phyloP scores from a whole-genome alignment of 257 asterid genomes.

The Solanum sitiens region DNA sequence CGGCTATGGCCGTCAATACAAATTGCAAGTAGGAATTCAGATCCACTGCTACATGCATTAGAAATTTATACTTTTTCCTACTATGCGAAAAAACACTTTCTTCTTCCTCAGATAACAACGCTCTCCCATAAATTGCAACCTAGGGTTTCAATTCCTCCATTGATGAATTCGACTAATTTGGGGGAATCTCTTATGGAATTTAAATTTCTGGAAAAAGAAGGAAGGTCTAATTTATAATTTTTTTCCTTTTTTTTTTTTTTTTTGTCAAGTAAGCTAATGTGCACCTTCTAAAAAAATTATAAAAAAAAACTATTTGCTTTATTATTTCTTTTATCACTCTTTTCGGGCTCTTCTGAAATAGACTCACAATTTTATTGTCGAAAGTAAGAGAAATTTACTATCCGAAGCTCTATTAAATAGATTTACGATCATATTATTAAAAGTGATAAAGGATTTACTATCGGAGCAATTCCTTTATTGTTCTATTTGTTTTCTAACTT shows the following conservation, averaged over 20 bases:
- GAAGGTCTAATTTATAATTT: not conserved
- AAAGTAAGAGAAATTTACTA: no score
- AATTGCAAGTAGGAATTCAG: constrained; percentile 64
- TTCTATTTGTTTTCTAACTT: not conserved
- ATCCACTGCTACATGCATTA: constrained; percentile 80
- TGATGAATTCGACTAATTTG: constrained; percentile 2
- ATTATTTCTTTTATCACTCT: no score
- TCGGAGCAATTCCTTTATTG: no score
- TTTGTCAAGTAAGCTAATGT: not conserved
- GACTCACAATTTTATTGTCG: no score
- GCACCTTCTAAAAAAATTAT: not conserved
- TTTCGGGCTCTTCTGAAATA: no score
- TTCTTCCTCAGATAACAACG: not conserved
- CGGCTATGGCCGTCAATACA: constrained; percentile 46
- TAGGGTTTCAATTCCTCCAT: constrained; percentile 1
- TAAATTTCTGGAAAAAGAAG: not conserved
- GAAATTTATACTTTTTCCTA: not conserved
- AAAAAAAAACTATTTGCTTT: no score
- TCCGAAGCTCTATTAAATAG: no score
- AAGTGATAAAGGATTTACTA: no score
- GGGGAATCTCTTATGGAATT: not conserved
- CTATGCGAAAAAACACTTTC: not conserved
- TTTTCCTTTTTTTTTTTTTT: not conserved
- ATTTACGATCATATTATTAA: no score
- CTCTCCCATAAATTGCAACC: not conserved